phyloP scores from a whole-genome alignment of 106 monocot species.

The Dendrobium chrysotoxum region DNA sequence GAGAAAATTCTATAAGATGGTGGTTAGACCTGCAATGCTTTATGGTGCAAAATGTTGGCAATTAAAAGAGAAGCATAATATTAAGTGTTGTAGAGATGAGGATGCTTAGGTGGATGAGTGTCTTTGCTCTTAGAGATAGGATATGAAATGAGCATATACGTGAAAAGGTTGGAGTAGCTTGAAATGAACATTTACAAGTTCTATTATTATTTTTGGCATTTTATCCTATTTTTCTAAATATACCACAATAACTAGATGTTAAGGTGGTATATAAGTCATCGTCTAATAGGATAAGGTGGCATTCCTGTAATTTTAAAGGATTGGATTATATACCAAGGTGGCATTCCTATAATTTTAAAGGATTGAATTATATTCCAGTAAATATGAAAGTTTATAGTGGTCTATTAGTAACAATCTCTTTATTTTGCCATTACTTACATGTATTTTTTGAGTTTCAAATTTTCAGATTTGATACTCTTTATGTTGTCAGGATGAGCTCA shows the following conservation, averaged over 20 bases:
- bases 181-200: too few species aligned
- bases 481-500: constrained; percentile 57
- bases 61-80: too few species aligned
- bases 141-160: too few species aligned
- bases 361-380: background rate
- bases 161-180: too few species aligned
- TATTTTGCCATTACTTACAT: background rate
- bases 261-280: background rate
- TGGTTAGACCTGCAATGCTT: too few species aligned
- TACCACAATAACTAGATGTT: background rate
- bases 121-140: too few species aligned
- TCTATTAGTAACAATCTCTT: background rate
- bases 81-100: too few species aligned
- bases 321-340: background rate
- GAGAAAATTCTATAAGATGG: too few species aligned
- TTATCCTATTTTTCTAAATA: background rate
- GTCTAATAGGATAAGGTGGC: background rate
- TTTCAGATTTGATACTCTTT: background rate
- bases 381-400: background rate
- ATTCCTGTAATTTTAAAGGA: background rate
- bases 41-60: too few species aligned
- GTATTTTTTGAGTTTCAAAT: background rate
- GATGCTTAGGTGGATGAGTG: too few species aligned
- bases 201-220: background rate
- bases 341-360: background rate